Conservation (phyloP, 2,329 filamentous ascomycete species). For the Epichloe coenophiala region DNA sequence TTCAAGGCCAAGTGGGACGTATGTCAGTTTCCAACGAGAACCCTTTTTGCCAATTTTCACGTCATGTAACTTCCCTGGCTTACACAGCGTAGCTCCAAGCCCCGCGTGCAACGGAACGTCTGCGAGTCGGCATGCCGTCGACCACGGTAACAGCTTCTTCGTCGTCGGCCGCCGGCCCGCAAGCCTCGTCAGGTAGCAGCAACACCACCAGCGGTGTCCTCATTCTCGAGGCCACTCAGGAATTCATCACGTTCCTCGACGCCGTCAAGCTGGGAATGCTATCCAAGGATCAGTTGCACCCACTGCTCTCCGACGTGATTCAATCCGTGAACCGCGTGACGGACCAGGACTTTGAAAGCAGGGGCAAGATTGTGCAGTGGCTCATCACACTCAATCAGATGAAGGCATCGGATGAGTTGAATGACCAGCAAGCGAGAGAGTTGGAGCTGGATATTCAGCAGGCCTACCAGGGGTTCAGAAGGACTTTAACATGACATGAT, state of each 20-base stretch:
- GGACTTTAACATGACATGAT: slow-evolving; percentile 46
- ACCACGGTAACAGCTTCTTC: slow-evolving; percentile 54
- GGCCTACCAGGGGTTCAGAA: slow-evolving; percentile 89
- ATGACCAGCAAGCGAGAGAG: slow-evolving; percentile 76
- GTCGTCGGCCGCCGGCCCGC: slow-evolving; percentile 29
- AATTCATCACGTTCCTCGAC: slow-evolving; percentile 97
- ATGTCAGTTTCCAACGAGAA: slow-evolving; percentile 18
- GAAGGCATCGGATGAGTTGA: slow-evolving; percentile 85
- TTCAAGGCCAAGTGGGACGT: slow-evolving; percentile 92
- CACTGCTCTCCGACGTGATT: slow-evolving; percentile 86
- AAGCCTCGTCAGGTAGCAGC: slow-evolving; percentile 26
- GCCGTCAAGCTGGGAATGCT: slow-evolving; percentile 84
- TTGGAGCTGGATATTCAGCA: slow-evolving; percentile 87
- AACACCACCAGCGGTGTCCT: slow-evolving; percentile 47
- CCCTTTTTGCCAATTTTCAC: neutral
- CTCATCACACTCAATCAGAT: slow-evolving; percentile 95
- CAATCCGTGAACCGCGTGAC: slow-evolving; percentile 96
- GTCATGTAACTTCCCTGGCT: neutral
- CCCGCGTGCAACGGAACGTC: slow-evolving; percentile 80
- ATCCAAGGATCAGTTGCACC: slow-evolving; percentile 93
- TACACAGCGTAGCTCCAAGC: slow-evolving; percentile 60
- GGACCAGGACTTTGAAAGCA: slow-evolving; percentile 84
- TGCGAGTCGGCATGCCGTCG: slow-evolving; percentile 84
- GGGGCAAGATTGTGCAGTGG: slow-evolving; percentile 97
- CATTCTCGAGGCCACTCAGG: slow-evolving; percentile 85